phyloP scores from a whole-genome alignment of 148 eudicot species.

The Vaccinium darrowii region DNA sequence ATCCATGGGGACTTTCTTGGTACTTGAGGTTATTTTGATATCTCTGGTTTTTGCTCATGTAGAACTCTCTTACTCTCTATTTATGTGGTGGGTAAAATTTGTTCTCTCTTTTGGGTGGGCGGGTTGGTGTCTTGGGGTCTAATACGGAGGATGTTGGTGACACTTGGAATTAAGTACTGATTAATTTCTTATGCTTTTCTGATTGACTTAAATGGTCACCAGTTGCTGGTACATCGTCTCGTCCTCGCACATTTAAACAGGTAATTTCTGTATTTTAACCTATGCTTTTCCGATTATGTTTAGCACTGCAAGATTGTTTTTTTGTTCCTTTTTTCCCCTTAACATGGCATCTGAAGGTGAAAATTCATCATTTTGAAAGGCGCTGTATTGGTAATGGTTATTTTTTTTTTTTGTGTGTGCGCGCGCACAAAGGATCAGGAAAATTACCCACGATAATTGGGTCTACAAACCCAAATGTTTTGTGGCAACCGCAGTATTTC shows the following conservation, averaged over 20 bases:
- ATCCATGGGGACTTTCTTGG: not conserved
- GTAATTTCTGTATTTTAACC: slow-evolving; percentile 24
- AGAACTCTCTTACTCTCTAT: not conserved
- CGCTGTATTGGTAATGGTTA: not conserved
- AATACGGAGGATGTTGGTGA: not conserved
- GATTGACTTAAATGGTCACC: slow-evolving; percentile 32
- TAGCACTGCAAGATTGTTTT: not conserved
- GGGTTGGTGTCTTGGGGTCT: not conserved
- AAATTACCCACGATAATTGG: not conserved
- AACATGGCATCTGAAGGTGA: not conserved
- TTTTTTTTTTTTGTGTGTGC: not conserved
- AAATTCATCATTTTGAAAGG: not conserved
- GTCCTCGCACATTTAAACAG: slow-evolving; percentile 83
- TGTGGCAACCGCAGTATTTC: not conserved
- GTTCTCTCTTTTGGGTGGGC: not conserved
- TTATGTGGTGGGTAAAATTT: not conserved
- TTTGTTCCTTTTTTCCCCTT: not conserved
- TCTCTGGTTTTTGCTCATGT: not conserved
- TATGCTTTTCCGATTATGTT: not conserved
- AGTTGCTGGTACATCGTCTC: slow-evolving; percentile 70
- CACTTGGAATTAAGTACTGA: not conserved
- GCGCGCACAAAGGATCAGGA: not conserved
- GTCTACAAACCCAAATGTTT: not conserved
- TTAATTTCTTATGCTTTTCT: not conserved
- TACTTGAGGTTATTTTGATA: not conserved